These are phyloP conservation scores for Boletus subparvulus DNA, from an alignment of 768 basidiomycete species.

Conservation along the genomic window DNA sequence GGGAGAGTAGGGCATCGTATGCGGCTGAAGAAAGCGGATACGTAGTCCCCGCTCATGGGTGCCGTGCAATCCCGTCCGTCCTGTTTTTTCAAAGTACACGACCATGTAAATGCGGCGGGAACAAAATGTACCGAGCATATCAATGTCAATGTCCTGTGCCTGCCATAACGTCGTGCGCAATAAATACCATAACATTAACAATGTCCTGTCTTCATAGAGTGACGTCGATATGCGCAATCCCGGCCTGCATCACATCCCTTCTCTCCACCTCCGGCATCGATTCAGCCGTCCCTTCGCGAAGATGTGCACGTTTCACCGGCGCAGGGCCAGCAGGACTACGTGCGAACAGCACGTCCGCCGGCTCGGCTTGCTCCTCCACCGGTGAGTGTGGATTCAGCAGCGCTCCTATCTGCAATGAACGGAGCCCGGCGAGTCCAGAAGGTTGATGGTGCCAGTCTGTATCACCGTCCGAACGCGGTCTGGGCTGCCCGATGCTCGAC, in stretches of 20 bases:
- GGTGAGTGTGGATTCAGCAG: slow-evolving; percentile 26
- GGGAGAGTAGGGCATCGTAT: slow-evolving; percentile 21
- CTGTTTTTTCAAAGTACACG: too few species aligned
- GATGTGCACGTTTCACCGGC: slow-evolving; percentile 17
- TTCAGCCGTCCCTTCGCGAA: slow-evolving; percentile 17
- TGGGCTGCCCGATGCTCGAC: slow-evolving; percentile 11
- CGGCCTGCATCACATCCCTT: slow-evolving; percentile 18
- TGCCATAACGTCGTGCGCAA: too few species aligned
- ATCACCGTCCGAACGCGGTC: slow-evolving; percentile 9
- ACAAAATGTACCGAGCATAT: too few species aligned
- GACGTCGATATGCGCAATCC: slow-evolving; percentile 29
- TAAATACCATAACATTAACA: slow-evolving; percentile 19
- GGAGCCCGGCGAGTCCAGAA: slow-evolving; percentile 22
- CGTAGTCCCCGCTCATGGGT: slow-evolving; percentile 20
- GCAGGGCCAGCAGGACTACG: not conserved
- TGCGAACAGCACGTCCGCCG: not conserved
- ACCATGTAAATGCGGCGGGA: too few species aligned
- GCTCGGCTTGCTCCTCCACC: slow-evolving; percentile 9
- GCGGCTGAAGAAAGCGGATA: slow-evolving; percentile 12
- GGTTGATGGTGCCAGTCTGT: slow-evolving; percentile 29
- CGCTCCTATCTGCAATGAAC: slow-evolving; percentile 9
- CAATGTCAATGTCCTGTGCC: too few species aligned
- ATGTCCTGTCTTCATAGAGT: slow-evolving; percentile 13
- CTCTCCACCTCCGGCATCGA: slow-evolving; percentile 26
- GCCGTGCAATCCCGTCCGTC: too few species aligned